phyloP scores from a whole-genome alignment of 345 rosid species.

The Stellera chamaejasme region DNA sequence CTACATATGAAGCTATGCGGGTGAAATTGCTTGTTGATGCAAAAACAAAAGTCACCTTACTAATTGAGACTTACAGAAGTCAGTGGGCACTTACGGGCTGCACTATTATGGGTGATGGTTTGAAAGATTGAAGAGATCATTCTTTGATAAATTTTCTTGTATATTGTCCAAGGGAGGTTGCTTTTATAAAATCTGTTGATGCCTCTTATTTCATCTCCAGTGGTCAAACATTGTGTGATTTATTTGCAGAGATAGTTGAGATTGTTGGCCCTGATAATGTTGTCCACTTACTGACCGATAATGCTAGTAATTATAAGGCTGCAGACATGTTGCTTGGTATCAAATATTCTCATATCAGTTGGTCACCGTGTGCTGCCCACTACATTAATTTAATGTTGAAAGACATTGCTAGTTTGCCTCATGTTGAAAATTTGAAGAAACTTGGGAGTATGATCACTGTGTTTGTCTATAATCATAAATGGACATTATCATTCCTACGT shows the following conservation, averaged over 20 bases:
- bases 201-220: background rate
- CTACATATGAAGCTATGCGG: background rate
- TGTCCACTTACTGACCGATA: background rate
- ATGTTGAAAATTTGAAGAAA: no score
- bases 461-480: no score
- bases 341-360: background rate
- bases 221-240: no score
- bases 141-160: background rate
- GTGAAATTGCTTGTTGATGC: background rate
- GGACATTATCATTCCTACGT: background rate
- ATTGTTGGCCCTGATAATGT: background rate
- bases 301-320: no score
- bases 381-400: no score
- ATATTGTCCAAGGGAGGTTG: background rate
- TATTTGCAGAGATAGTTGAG: no score
- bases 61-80: background rate
- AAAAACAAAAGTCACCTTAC: background rate
- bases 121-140: background rate
- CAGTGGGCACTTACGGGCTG: background rate
- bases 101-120: conserved; percentile 1
- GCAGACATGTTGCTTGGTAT: background rate
- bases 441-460: no score
- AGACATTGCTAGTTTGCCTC: no score
- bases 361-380: no score
- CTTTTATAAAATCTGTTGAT: background rate